Base-by-base conservation (phyloP, 805 yeast genomes). In the Zygosaccharomyces kombuchaensis region DNA sequence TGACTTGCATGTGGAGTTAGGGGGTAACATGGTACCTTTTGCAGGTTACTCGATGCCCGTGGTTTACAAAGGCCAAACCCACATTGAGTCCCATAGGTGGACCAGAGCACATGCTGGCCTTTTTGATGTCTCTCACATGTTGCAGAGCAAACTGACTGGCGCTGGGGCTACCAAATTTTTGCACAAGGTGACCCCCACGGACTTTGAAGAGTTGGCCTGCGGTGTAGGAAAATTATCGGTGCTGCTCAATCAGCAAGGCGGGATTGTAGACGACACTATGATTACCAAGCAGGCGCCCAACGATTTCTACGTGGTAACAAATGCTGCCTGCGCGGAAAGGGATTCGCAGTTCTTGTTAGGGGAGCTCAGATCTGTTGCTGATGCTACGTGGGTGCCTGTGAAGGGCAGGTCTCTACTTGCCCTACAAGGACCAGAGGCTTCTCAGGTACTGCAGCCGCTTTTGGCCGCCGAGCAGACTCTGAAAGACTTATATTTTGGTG, bases 41-140 rank as follows among this genome's bases (percentile, higher is more conserved):
- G 98, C 98, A 13, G 96, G 96, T n/a, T 93, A 78, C 60, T 78
- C 83, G 38, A 91, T 93, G 97, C 99, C 99, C 1, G 89, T 93
- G 8, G 67, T 88, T 25, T 93, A 90, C 71, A 76, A 79, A 52
- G 81, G 75, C n/a, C 96, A 87, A 67, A 68, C 87, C 1, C 98
- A 91, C 65, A 81, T 88, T 34, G 95, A 89, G 50, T 89, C 97
- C 1, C 99, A 93, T 70, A 77, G 84, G 43, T 93, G 98, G 98
- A 95, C 91, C 0, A 79, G 99, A 65, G 60, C 71, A 16, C 78
- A 86, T 51, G 89, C 90, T 30, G 99, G 99, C 6, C 71, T 93
- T 41, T 93, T 93, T 59, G 99, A 93, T 64, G 99, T 93, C 42
- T 87, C 96, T 44, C 99, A 93, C 67, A 93, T 93, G 99, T 76